Base-by-base conservation (phyloP, 2,329 filamentous ascomycete species). In the Lizonia empirigonia region DNA sequence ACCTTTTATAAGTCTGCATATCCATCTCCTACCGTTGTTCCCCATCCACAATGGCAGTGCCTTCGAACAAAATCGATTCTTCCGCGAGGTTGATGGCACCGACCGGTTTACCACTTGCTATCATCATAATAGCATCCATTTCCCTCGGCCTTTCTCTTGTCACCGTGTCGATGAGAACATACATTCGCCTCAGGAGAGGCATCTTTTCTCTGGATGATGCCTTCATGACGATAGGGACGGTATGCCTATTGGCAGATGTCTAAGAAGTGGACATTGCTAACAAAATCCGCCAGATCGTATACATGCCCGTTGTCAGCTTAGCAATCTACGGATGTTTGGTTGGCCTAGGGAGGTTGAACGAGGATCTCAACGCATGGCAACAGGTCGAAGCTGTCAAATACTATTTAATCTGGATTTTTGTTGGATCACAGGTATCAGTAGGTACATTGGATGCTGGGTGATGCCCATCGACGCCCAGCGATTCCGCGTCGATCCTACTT, bases 391-490 rank as follows among this genome's bases (percentile, higher is more conserved):
- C 53, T 7, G 40, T 62, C 38, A 57, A 62, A 24, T 59, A 56
- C 38, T 62, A 62, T 35, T 48, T 60, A 19, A 59, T 62, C n/a
- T 62, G 59, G 59, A 62, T 60, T n/a, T n/a, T n/a, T n/a, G n/a
- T n/a, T n/a, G n/a, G n/a, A n/a, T n/a, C n/a, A n/a, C n/a, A n/a
- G n/a, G n/a, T n/a, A n/a, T n/a, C n/a, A n/a, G n/a, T n/a, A n/a
- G n/a, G n/a, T n/a, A n/a, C n/a, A n/a, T n/a, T n/a, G n/a, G n/a
- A n/a, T n/a, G n/a, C n/a, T n/a, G n/a, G n/a, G n/a, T n/a, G n/a
- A n/a, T n/a, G n/a, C n/a, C n/a, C n/a, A n/a, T n/a, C n/a, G n/a
- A n/a, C n/a, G n/a, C n/a, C n/a, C n/a, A n/a, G n/a, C n/a, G n/a
- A n/a, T n/a, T n/a, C n/a, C n/a, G n/a, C n/a, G n/a, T n/a, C n/a